Conservation (phyloP, 495 filamentous ascomycete species). For the Penicillium turbatum region DNA sequence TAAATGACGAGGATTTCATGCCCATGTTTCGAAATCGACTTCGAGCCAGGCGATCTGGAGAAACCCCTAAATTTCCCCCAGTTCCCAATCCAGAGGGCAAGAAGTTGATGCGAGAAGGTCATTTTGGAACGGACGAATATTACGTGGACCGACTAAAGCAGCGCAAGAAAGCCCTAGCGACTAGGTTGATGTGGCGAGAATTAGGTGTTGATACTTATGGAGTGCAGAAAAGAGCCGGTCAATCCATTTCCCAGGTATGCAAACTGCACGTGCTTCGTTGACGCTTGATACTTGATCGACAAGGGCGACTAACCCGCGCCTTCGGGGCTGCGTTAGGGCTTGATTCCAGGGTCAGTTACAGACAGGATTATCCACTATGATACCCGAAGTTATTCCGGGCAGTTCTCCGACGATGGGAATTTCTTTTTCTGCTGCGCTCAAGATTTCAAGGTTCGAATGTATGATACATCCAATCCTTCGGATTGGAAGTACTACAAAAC, state of each 20-base stretch:
- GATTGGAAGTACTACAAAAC: slow-evolving; percentile 96
- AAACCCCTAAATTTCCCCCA: slow-evolving; percentile 58
- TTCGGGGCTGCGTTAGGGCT: slow-evolving; percentile 33
- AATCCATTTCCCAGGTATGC: slow-evolving; percentile 62
- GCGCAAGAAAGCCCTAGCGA: slow-evolving; percentile 58
- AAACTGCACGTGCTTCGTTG: not conserved
- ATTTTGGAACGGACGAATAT: slow-evolving; percentile 63
- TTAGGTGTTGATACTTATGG: slow-evolving; percentile 57
- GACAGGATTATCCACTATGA: slow-evolving; percentile 88
- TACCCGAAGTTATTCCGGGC: slow-evolving; percentile 83
- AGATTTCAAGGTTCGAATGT: slow-evolving; percentile 92
- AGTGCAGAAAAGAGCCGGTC: slow-evolving; percentile 51
- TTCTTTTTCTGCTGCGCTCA: slow-evolving; percentile 96
- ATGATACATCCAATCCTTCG: slow-evolving; percentile 94
- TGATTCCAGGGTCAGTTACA: slow-evolving; percentile 68
- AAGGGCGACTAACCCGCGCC: not conserved
- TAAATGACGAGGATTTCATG: slow-evolving; percentile 18
- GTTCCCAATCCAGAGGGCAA: slow-evolving; percentile 73
- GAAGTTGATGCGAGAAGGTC: slow-evolving; percentile 73
- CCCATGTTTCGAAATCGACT: slow-evolving; percentile 20
- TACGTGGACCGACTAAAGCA: slow-evolving; percentile 47
- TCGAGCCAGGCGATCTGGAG: slow-evolving; percentile 18
- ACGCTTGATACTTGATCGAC: not conserved
- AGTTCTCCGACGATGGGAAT: slow-evolving; percentile 95
- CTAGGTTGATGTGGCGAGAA: slow-evolving; percentile 72